Percentiles rank a stretch among this genome's conserved stretches.
phyloP scores from a whole-genome alignment of 768 basidiomycete species.

The Hygrophorus russula region DNA sequence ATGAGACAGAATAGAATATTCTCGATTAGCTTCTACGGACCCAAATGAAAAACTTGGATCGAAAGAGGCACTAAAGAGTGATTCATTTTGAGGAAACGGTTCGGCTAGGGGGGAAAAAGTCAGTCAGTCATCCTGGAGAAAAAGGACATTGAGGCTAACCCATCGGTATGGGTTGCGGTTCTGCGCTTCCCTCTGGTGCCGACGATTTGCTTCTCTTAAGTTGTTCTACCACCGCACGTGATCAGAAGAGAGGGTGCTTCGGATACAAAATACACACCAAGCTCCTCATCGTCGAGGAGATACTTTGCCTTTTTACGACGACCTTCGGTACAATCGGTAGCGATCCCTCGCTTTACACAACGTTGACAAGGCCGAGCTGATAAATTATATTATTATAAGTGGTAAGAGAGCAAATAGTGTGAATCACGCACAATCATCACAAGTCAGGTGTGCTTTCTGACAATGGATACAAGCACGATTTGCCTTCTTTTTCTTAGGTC shows the following conservation, averaged over 20 bases:
- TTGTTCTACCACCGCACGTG: conserved; percentile 34
- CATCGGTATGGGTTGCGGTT: conserved; percentile 15
- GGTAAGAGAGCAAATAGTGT: conserved; percentile 11
- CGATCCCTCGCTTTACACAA: conserved; percentile 90
- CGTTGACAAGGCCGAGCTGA: conserved; percentile 92
- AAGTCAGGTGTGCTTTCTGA: conserved; percentile 97
- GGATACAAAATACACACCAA: conserved; percentile 42
- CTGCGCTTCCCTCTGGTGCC: conserved; percentile 27
- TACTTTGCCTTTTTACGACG: conserved; percentile 98
- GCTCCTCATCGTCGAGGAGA: conserved; percentile 86
- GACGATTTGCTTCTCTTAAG: conserved; percentile 37
- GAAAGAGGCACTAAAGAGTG: conserved; percentile 50
- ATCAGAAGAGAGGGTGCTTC: conserved; percentile 9
- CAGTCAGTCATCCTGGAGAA: conserved; percentile 6
- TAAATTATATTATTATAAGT: conserved; percentile 10
- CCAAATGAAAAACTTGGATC: conserved; percentile 61
- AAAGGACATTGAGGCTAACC: background rate
- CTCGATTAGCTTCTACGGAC: conserved; percentile 85
- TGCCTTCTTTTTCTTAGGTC: conserved; percentile 91
- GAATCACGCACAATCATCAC: conserved; percentile 78
- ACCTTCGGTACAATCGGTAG: conserved; percentile 83
- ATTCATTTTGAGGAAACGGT: conserved; percentile 41
- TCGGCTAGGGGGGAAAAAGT: conserved; percentile 26
- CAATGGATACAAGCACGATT: conserved; percentile 91
- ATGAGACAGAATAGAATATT: conserved; percentile 89